Evolutionary conservation across 1,139 yeast species (phyloP).

Genomic region (Scheffersomyces illinoinensis): DNA sequence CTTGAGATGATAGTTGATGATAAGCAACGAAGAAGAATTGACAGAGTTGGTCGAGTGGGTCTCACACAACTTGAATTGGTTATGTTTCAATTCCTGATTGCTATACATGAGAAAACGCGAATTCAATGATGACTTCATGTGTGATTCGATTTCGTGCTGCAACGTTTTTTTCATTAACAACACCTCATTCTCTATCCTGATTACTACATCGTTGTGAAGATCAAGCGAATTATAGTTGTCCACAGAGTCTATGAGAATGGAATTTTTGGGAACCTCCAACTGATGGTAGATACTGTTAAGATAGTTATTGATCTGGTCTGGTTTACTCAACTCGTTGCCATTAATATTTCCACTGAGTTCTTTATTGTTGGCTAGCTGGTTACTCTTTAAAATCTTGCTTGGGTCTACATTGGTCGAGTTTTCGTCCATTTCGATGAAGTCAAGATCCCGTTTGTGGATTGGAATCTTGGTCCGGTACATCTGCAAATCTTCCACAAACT

Average conservation of each 20-base stretch:
- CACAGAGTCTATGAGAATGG: slow-evolving; percentile 29
- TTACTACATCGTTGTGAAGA: slow-evolving; percentile 19
- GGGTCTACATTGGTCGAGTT: slow-evolving; percentile 23
- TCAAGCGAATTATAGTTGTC: slow-evolving; percentile 33
- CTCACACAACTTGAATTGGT: slow-evolving; percentile 34
- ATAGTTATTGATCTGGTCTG: slow-evolving; percentile 9
- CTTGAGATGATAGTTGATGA: slow-evolving; percentile 30
- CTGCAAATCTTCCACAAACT: slow-evolving; percentile 42
- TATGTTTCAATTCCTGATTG: slow-evolving; percentile 26
- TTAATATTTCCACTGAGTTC: background rate
- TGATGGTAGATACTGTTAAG: slow-evolving; percentile 23
- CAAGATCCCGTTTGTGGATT: slow-evolving; percentile 40
- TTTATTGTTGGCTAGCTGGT: background rate
- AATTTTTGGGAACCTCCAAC: slow-evolving; percentile 27
- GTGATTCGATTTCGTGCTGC: slow-evolving; percentile 33
- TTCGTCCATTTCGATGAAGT: slow-evolving; percentile 35
- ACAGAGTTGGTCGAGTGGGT: slow-evolving; percentile 10
- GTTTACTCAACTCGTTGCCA: background rate
- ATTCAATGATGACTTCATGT: slow-evolving; percentile 22
- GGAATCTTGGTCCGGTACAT: slow-evolving; percentile 33
- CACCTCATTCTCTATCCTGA: slow-evolving; percentile 34
- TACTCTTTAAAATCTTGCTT: slow-evolving; percentile 8
- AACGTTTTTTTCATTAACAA: slow-evolving; percentile 29
- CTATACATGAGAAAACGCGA: slow-evolving; percentile 22
- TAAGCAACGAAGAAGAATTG: slow-evolving; percentile 15